phyloP scores from a whole-genome alignment of 2,329 filamentous ascomycete species.

The Aureobasidium pullulans region DNA sequence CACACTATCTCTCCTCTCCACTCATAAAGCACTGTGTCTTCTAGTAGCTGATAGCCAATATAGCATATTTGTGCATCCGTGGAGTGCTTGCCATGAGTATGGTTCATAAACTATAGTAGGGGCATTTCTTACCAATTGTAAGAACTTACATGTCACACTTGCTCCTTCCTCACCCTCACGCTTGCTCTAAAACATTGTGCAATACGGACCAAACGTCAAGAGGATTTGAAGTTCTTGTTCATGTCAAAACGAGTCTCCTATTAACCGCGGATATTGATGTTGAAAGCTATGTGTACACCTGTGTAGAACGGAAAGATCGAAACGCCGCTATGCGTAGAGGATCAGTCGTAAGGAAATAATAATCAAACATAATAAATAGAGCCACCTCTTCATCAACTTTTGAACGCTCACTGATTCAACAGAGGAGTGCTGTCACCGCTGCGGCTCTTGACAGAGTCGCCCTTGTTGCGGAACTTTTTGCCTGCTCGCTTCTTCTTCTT shows the following conservation, averaged over 20 bases:
- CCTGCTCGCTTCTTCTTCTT: conserved; percentile 20
- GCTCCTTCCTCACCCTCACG: background rate
- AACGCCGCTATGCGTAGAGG: conserved; percentile 1
- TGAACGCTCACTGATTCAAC: conserved; percentile 20
- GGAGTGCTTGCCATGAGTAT: no score
- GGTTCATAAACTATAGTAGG: no score
- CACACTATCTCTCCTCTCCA: no score
- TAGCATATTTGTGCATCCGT: no score
- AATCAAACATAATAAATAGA: background rate
- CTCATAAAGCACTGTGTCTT: no score
- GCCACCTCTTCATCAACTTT: background rate
- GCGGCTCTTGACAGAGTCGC: conserved; percentile 13
- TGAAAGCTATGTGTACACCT: background rate
- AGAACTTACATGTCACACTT: no score
- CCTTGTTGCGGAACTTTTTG: conserved; percentile 18
- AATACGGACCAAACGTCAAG: background rate
- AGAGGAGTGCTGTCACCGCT: conserved; percentile 16
- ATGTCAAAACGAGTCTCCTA: background rate
- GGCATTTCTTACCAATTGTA: no score
- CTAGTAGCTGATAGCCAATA: no score
- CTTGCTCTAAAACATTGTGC: no score
- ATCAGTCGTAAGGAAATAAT: background rate
- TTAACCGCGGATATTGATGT: conserved; percentile 1
- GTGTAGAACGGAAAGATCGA: background rate
- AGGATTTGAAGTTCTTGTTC: background rate